Evolutionary conservation across 164 flowering plant species (phyloP).

Genomic region (Vitis labrusca): DNA sequence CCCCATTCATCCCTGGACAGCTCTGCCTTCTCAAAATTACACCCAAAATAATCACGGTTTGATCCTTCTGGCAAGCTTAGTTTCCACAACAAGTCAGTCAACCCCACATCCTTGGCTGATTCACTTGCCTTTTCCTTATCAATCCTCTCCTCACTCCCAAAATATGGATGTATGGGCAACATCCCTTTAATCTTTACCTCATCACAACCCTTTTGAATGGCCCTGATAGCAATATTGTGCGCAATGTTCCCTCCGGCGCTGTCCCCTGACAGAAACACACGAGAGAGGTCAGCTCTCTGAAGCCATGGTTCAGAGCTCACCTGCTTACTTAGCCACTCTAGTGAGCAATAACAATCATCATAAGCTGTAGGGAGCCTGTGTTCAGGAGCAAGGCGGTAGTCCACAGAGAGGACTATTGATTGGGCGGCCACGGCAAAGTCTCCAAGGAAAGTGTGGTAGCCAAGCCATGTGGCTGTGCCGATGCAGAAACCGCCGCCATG

Average conservation of each 20-base stretch:
- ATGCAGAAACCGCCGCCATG: conserved; percentile 97
- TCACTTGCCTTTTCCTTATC: conserved; percentile 37
- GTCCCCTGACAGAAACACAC: conserved; percentile 79
- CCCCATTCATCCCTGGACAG: conserved; percentile 34
- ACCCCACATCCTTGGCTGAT: conserved; percentile 24
- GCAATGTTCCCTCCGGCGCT: conserved; percentile 86
- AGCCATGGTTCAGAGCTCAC: conserved; percentile 50
- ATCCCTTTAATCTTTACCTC: conserved; percentile 35
- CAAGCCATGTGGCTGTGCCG: conserved; percentile 82
- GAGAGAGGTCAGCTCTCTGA: conserved; percentile 47
- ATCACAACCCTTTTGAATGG: neutral
- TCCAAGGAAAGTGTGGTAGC: conserved; percentile 71
- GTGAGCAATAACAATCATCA: conserved; percentile 55
- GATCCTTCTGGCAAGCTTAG: conserved; percentile 67
- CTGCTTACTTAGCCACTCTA: conserved; percentile 50
- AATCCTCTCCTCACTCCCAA: conserved; percentile 61
- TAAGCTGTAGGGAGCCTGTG: conserved; percentile 68
- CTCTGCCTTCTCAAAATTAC: conserved; percentile 54
- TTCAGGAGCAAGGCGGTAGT: conserved; percentile 86
- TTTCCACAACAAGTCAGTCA: conserved; percentile 72
- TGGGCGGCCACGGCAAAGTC: conserved; percentile 42
- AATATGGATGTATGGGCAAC: conserved; percentile 63
- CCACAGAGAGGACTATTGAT: conserved; percentile 59
- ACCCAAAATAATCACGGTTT: conserved; percentile 53
- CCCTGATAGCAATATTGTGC: conserved; percentile 55